Conservation (phyloP, 371 early-diverging fungal species). For the Apophysomyces trapeziformis region DNA sequence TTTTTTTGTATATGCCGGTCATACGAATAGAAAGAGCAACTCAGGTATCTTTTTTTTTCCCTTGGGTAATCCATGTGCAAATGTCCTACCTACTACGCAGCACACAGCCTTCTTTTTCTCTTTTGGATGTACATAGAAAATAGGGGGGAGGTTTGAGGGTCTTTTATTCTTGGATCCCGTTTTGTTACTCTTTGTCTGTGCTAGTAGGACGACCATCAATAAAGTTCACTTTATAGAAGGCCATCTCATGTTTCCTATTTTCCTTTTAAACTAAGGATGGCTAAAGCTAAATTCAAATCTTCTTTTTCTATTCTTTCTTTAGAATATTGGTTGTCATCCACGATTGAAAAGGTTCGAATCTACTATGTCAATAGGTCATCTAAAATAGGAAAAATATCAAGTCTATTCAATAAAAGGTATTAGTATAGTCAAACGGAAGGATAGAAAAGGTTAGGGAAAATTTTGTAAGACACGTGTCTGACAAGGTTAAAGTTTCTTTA, state of each 20-base stretch:
- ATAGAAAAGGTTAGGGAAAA: neutral
- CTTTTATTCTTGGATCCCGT: neutral
- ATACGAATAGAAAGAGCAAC: neutral
- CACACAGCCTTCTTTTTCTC: no score
- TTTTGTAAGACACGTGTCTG: slow-evolving; percentile 1
- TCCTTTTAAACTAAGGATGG: no score
- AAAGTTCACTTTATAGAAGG: neutral
- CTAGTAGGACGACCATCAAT: neutral
- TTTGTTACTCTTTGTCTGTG: neutral
- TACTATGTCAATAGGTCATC: no score
- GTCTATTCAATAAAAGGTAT: no score
- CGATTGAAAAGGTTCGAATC: no score
- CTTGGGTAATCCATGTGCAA: slow-evolving; percentile 2
- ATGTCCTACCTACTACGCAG: neutral
- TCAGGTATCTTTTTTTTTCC: neutral
- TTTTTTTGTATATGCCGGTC: neutral
- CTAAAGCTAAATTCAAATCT: no score
- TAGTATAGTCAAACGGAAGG: no score
- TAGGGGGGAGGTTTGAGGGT: no score
- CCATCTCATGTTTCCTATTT: neutral
- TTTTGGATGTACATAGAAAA: no score
- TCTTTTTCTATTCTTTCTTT: no score
- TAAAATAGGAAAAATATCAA: no score
- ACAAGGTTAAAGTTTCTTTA: slow-evolving; percentile 3
- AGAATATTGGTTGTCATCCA: no score